Conservation (phyloP, 345 rosid genomes). For the Sisymbrium irio region DNA sequence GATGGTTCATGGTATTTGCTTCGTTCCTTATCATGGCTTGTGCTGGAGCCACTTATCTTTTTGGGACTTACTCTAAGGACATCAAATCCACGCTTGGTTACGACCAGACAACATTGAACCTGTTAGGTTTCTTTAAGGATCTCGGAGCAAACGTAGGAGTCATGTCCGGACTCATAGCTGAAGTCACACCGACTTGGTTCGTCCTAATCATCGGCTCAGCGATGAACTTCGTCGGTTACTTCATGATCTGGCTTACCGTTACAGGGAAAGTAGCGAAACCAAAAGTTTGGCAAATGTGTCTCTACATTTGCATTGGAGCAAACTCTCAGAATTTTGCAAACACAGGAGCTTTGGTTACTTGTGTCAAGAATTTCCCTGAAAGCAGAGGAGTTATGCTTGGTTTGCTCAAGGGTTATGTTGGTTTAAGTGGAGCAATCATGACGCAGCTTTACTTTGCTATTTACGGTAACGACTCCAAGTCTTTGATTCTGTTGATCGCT, state of each 20-base stretch:
- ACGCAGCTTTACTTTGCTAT: constrained; percentile 81
- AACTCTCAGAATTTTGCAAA: constrained; percentile 87
- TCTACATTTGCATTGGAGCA: constrained; percentile 74
- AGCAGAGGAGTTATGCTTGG: constrained; percentile 83
- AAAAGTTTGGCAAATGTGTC: constrained; percentile 79
- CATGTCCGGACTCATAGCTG: constrained; percentile 73
- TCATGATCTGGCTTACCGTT: constrained; percentile 82
- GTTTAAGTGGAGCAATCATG: constrained; percentile 80
- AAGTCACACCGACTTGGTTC: constrained; percentile 87
- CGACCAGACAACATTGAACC: constrained; percentile 77
- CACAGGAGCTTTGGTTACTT: constrained; percentile 84
- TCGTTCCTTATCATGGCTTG: constrained; percentile 87
- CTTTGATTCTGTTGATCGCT: constrained; percentile 67
- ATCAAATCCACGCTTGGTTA: constrained; percentile 75
- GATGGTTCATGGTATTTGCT: constrained; percentile 93
- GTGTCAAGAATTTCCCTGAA: constrained; percentile 84
- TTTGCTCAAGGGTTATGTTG: constrained; percentile 73
- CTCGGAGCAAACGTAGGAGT: constrained; percentile 88
- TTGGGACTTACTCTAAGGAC: constrained; percentile 75
- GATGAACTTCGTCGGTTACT: constrained; percentile 80
- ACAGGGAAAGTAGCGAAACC: constrained; percentile 64
- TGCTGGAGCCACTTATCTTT: constrained; percentile 84
- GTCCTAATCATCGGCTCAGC: constrained; percentile 74
- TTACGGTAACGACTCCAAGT: constrained; percentile 70
- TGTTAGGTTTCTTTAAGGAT: constrained; percentile 80